Conservation (phyloP, 371 early-diverging fungal species). For the Saksenaea vasiformis region DNA sequence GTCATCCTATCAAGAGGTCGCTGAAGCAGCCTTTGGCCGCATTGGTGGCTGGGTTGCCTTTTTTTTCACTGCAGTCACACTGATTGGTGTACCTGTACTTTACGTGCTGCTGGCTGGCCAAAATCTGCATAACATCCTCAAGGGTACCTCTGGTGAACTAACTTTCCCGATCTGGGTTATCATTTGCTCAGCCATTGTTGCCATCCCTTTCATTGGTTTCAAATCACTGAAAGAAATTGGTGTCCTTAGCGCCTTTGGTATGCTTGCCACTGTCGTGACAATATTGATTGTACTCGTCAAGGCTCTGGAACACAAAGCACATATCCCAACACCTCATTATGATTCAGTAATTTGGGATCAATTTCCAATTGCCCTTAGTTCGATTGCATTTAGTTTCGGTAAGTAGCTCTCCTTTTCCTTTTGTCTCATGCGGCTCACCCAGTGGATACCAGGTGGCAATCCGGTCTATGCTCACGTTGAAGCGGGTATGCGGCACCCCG, state of each 20-base stretch:
- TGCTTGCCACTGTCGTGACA: conserved; percentile 44
- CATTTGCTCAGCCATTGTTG: conserved; percentile 61
- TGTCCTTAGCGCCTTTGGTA: conserved; percentile 39
- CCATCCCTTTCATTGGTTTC: conserved; percentile 68
- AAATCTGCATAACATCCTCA: conserved; percentile 55
- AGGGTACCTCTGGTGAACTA: conserved; percentile 31
- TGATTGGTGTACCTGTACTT: conserved; percentile 69
- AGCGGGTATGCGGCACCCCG: conserved; percentile 76
- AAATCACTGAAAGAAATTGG: conserved; percentile 80
- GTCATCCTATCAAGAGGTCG: conserved; percentile 60
- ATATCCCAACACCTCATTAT: conserved; percentile 17
- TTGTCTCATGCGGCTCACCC: conserved; percentile 44
- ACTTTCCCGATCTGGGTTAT: conserved; percentile 59
- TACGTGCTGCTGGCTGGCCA: conserved; percentile 74
- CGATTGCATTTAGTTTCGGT: conserved; percentile 64
- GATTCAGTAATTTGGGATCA: conserved; percentile 47
- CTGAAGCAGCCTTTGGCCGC: conserved; percentile 67
- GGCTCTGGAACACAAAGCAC: conserved; percentile 21
- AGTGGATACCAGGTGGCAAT: conserved; percentile 24
- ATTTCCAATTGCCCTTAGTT: conserved; percentile 64
- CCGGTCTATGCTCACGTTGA: conserved; percentile 67
- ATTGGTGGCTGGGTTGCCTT: conserved; percentile 63
- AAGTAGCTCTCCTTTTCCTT: conserved; percentile 27
- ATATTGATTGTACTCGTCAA: conserved; percentile 41
- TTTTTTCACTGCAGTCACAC: conserved; percentile 65